These are phyloP conservation scores for Leccinum sublutescens DNA, from an alignment of 768 basidiomycete genomes.

Conservation along the genomic window DNA sequence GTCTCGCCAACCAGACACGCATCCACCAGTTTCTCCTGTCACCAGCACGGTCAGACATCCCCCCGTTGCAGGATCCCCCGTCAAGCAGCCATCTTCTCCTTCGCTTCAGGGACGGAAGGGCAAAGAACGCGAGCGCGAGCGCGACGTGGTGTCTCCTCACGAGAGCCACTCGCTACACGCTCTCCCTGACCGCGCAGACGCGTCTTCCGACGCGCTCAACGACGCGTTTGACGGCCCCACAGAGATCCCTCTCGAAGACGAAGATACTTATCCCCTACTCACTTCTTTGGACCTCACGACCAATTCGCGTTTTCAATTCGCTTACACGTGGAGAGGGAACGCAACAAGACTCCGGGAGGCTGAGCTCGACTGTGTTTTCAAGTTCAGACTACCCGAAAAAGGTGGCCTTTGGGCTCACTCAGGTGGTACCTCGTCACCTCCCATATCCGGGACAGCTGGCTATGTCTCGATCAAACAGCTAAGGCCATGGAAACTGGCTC, in stretches of 20 bases:
- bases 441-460: conserved; percentile 7
- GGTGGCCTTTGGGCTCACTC: conserved; percentile 6
- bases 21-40: background rate
- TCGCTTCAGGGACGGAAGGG: conserved; percentile 13
- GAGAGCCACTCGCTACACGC: background rate
- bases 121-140: conserved; percentile 25
- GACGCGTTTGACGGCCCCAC: conserved; percentile 14
- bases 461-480: conserved; percentile 9
- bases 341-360: conserved; percentile 12
- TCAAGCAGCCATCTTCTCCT: background rate
- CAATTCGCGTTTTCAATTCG: conserved; percentile 28
- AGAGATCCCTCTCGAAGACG: conserved; percentile 15
- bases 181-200: background rate
- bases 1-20: background rate
- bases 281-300: conserved; percentile 11
- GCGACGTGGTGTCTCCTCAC: background rate
- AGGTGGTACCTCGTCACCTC: background rate
- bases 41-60: background rate
- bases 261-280: conserved; percentile 19
- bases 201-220: background rate
- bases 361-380: conserved; percentile 7
- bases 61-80: background rate
- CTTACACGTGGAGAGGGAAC: conserved; percentile 17
- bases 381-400: background rate
- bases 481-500: conserved; percentile 18